These are phyloP conservation scores for Flaveria robusta DNA, from an alignment of 129 eudicot species.

Conservation along the genomic window DNA sequence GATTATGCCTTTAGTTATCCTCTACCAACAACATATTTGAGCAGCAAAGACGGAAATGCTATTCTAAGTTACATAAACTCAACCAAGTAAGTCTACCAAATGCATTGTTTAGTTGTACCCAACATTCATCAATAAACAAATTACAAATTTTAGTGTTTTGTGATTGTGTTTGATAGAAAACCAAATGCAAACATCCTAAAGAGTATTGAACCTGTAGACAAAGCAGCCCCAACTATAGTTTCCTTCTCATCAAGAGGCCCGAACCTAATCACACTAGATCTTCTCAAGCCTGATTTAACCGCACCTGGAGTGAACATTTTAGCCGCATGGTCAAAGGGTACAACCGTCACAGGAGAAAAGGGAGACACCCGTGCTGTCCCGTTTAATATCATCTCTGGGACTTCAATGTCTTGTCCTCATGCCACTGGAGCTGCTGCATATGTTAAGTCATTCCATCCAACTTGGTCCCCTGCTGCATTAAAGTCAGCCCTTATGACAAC, in stretches of 20 bases:
- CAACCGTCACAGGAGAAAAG: constrained; percentile 37
- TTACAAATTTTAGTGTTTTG: background rate
- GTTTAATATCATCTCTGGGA: constrained; percentile 55
- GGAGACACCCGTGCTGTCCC: constrained; percentile 52
- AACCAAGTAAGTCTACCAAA: constrained; percentile 34
- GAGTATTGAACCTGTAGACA: constrained; percentile 37
- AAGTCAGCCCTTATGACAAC: constrained; percentile 77
- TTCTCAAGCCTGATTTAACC: constrained; percentile 71
- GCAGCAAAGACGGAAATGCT: constrained; percentile 31
- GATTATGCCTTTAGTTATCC: constrained; percentile 34
- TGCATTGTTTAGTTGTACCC: background rate
- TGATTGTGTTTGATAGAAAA: constrained; percentile 19
- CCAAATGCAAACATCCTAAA: constrained; percentile 47
- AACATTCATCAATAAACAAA: background rate
- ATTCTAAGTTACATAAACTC: constrained; percentile 41
- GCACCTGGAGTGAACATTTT: constrained; percentile 69
- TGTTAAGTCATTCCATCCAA: constrained; percentile 57
- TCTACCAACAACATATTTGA: constrained; percentile 42
- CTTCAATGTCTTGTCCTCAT: constrained; percentile 78
- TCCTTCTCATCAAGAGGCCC: constrained; percentile 81
- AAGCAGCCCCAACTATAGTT: constrained; percentile 56
- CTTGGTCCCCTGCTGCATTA: constrained; percentile 67
- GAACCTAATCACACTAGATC: constrained; percentile 51
- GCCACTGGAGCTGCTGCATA: constrained; percentile 67
- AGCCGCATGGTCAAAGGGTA: constrained; percentile 57